Evolutionary conservation across 345 rosid genomes (phyloP).

Genomic region (Gossypioides kirkii): DNA sequence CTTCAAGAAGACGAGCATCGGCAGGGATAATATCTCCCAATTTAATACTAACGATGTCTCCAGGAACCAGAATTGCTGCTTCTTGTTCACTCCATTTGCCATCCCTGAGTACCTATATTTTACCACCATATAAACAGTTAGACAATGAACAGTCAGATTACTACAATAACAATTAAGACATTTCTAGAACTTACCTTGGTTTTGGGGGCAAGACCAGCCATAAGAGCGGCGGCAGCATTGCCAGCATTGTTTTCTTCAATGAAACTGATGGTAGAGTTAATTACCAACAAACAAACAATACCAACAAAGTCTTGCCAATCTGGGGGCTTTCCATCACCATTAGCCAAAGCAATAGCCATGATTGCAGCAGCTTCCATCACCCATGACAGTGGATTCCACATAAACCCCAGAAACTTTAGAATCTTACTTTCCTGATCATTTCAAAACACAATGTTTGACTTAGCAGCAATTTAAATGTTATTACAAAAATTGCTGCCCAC

Average conservation of each 20-base stretch:
- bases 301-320: conserved; percentile 84
- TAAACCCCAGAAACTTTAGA: conserved; percentile 83
- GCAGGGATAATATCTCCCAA: conserved; percentile 87
- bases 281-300: conserved; percentile 60
- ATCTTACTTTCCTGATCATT: conserved; percentile 57
- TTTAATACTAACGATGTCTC: conserved; percentile 76
- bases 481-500: not conserved
- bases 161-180: not conserved
- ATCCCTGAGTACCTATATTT: conserved; percentile 58
- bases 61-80: conserved; percentile 78
- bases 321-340: conserved; percentile 63
- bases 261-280: conserved; percentile 83
- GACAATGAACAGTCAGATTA: not conserved
- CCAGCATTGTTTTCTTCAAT: conserved; percentile 89
- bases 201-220: conserved; percentile 77
- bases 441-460: not conserved
- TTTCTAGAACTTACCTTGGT: conserved; percentile 48
- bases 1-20: conserved; percentile 90
- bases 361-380: conserved; percentile 90
- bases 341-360: conserved; percentile 85
- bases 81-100: conserved; percentile 74
- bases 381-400: conserved; percentile 96
- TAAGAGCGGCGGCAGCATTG: conserved; percentile 86
- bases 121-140: not conserved
- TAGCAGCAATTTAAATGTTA: not conserved